These are phyloP conservation scores for Babesia bovis DNA, from an alignment of 169 alveolate genomes.

Conservation along the genomic window DNA sequence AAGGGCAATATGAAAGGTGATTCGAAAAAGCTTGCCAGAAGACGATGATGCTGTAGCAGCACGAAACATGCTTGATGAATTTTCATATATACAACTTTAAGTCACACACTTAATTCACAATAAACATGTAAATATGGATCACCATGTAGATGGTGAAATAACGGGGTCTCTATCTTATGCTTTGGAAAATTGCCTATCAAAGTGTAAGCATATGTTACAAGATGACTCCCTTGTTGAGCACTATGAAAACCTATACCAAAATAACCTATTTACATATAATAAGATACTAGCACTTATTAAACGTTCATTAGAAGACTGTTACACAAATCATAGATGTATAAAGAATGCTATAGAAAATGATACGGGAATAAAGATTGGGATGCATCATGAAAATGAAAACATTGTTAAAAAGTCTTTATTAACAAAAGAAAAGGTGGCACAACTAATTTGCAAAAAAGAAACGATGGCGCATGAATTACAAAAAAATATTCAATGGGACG, in stretches of 20 bases:
- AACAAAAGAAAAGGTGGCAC: background rate
- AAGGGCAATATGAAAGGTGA: background rate
- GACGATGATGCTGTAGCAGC: constrained; percentile 13
- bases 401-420: constrained; percentile 9
- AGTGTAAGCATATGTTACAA: constrained; percentile 8
- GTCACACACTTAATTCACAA: constrained; percentile 13
- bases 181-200: constrained; percentile 18
- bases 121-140: constrained; percentile 40
- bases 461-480: background rate
- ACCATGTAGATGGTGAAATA: constrained; percentile 17
- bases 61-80: background rate
- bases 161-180: constrained; percentile 31
- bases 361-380: constrained; percentile 14
- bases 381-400: constrained; percentile 4
- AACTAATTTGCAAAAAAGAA: background rate
- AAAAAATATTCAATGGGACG: constrained; percentile 3
- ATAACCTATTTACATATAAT: constrained; percentile 24
- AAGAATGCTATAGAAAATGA: constrained; percentile 23
- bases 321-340: constrained; percentile 6
- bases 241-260: constrained; percentile 28
- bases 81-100: background rate
- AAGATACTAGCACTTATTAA: constrained; percentile 16
- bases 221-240: constrained; percentile 22
- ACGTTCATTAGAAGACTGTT: background rate
- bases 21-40: background rate